Percentiles rank a stretch among this genome's conserved stretches.
These are phyloP conservation scores for Vitellaria paradoxa DNA, from an alignment of 179 eudicot genomes.

Conservation along the genomic window DNA sequence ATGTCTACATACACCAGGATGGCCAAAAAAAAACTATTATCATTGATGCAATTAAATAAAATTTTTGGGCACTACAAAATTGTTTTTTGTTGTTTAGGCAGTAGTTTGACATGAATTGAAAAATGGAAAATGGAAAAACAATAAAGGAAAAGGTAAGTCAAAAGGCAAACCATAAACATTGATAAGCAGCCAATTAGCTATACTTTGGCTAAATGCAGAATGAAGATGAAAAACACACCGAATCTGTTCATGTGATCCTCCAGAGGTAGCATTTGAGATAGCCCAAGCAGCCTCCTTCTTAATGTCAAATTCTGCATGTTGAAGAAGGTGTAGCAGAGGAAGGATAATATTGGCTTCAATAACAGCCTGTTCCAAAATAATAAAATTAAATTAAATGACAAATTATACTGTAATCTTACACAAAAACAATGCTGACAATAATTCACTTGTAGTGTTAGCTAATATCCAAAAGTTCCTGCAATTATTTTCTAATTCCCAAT, in stretches of 20 bases:
- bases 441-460: neutral
- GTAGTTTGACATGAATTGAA: neutral
- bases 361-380: constrained; percentile 52
- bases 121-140: neutral
- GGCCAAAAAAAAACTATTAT: neutral
- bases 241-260: constrained; percentile 72
- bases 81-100: neutral
- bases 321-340: constrained; percentile 67
- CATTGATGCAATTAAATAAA: neutral
- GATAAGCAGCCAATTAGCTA: neutral
- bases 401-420: too few relatives aligned
- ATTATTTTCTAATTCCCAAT: neutral
- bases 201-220: neutral
- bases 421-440: neutral
- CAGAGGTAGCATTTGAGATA: constrained; percentile 80
- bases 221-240: constrained; percentile 29
- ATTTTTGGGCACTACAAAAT: neutral
- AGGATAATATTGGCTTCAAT: constrained; percentile 53
- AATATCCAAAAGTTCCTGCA: neutral
- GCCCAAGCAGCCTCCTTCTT: constrained; percentile 92
- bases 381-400: too few relatives aligned
- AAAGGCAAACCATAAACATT: neutral
- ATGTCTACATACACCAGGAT: neutral
- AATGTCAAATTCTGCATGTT: constrained; percentile 70
- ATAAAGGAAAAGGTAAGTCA: neutral